Conservation (phyloP, 345 rosid species). For the Gossypioides kirkii region DNA sequence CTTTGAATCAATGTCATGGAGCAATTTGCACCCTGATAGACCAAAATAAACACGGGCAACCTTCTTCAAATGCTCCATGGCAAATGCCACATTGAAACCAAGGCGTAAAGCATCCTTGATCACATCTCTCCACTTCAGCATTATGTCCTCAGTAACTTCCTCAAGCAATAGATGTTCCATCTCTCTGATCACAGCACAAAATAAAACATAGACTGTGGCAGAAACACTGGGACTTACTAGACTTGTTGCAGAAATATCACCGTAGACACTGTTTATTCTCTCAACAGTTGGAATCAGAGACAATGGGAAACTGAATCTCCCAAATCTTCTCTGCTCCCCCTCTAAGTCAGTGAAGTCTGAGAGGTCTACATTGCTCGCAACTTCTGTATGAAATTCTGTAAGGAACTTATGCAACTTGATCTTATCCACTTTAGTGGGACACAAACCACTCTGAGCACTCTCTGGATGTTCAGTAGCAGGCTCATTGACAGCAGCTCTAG, state of each 20-base stretch:
- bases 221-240: neutral
- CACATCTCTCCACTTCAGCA: conserved; percentile 13
- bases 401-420: neutral
- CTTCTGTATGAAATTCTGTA: neutral
- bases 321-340: neutral
- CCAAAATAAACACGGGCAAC: conserved; percentile 9
- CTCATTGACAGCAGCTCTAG: neutral
- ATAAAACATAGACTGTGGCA: neutral
- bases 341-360: conserved; percentile 1
- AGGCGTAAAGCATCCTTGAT: conserved; percentile 13
- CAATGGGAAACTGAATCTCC: neutral
- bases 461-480: neutral
- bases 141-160: neutral
- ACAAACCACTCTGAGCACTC: neutral
- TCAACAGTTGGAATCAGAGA: neutral
- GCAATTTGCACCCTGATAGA: neutral
- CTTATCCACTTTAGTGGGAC: neutral
- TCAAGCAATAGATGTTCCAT: neutral
- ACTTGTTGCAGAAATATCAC: conserved; percentile 2
- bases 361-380: neutral
- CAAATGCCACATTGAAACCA: neutral
- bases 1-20: neutral
- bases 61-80: conserved; percentile 14
- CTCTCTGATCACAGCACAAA: neutral
- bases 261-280: neutral